Base-by-base conservation (phyloP, 768 basidiomycete species). In the Dictyophora rubrovolvata region DNA sequence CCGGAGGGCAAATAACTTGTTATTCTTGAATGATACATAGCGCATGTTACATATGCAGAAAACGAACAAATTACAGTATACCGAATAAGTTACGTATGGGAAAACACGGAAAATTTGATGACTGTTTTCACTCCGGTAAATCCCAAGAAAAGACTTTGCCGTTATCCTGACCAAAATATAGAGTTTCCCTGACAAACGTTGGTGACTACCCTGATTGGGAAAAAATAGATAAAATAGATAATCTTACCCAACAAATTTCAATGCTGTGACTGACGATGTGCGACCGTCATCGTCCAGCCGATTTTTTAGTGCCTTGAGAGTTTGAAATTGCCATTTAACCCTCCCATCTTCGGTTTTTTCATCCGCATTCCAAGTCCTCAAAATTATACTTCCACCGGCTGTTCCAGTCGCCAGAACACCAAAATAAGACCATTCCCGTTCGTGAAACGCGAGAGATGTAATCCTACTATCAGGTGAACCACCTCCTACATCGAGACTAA, bases 281-380 rank as follows among this genome's bases (percentile, higher is more conserved):
- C 78, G 72, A 54, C 74, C 74, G 28, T 72, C 73, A 17, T 68
- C 68, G 55, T 58, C 59, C 61, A 65, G 0, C 65, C 80, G 75
- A 55, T 78, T 77, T 68, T 84, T 81, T 76, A 94, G 77, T 59
- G 78, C 79, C 63, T 86, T 75, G 58, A 90, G 72, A 14, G 82
- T 81, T 10, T 80, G 73, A 71, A 95, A 85, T 65, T 85, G 77
- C 90, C 90, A 93, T 53, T 73, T 73, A 1, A 89, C 85, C 65
- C 77, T 80, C 65, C 84, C 78, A 0, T 79, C 85, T 56, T 77
- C 73, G 0, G 80, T 82, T 0, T 89, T 87, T 12, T 82, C 81
- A 60, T 92, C 86, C 0, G 88, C 79, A 16, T 82, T 87, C 87
- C 93, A 93, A 1, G 92, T 89, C 61, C 88, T 76, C n/a, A 96